A percentile compares a stretch with the other conserved stretches of the same genome.
phyloP scores from a whole-genome alignment of 257 asterid genomes.

The Nicotiana paniculata region DNA sequence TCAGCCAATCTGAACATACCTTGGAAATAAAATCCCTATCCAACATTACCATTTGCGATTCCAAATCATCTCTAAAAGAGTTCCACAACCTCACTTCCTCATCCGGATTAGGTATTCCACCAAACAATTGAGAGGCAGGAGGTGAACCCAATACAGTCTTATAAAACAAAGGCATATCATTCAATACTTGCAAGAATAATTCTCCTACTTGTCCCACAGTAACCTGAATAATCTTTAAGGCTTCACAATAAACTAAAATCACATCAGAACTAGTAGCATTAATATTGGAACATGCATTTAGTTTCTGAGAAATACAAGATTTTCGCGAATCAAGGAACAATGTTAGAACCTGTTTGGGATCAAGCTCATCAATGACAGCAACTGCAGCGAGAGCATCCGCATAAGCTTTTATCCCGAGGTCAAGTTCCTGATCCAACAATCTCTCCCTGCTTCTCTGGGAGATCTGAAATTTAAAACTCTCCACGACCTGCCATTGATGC shows the following conservation, averaged over 20 bases:
- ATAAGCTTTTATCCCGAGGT: slow-evolving; percentile 63
- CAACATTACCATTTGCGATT: slow-evolving; percentile 63
- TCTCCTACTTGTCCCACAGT: slow-evolving; percentile 95
- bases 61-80: slow-evolving; percentile 71
- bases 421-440: slow-evolving; percentile 59
- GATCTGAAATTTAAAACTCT: slow-evolving; percentile 89
- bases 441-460: slow-evolving; percentile 88
- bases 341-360: slow-evolving; percentile 67
- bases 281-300: slow-evolving; percentile 59
- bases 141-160: slow-evolving; percentile 78
- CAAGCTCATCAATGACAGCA: slow-evolving; percentile 77
- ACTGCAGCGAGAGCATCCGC: slow-evolving; percentile 96
- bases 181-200: slow-evolving; percentile 79
- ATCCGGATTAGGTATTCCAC: slow-evolving; percentile 93
- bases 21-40: slow-evolving; percentile 61
- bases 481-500: slow-evolving; percentile 98
- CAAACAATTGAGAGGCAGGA: slow-evolving; percentile 97
- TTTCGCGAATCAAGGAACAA: slow-evolving; percentile 79
- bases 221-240: slow-evolving; percentile 77
- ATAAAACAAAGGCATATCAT: slow-evolving; percentile 91
- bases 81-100: slow-evolving; percentile 93
- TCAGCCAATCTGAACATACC: slow-evolving; percentile 93
- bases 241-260: slow-evolving; percentile 75
- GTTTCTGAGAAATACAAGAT: slow-evolving; percentile 63
- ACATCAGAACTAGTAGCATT: slow-evolving; percentile 65